A percentile compares a stretch with the other conserved stretches of the same genome.
Evolutionary conservation across 2,329 filamentous ascomycete species (phyloP).

Genomic region (Cladophialophora carrionii): DNA sequence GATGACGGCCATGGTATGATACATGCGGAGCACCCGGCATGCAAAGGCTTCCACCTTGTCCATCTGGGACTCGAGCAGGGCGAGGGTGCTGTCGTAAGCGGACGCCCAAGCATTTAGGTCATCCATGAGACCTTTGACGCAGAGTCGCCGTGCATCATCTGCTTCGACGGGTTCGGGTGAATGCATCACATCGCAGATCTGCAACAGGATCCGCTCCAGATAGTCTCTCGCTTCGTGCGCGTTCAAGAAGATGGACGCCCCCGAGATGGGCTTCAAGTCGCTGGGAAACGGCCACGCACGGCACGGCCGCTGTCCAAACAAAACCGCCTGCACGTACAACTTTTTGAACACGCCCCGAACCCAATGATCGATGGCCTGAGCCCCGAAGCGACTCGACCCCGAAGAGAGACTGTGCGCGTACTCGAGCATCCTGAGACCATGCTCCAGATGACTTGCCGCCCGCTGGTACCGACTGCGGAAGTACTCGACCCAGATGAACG

Average conservation of each 20-base stretch:
- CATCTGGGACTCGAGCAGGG: background rate
- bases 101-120: background rate
- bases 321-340: slow-evolving; percentile 39
- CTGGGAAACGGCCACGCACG: slow-evolving; percentile 3
- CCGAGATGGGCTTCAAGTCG: slow-evolving; percentile 1
- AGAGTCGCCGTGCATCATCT: background rate
- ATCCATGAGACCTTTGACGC: background rate
- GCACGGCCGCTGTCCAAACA: slow-evolving; percentile 37
- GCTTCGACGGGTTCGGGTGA: background rate
- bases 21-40: slow-evolving; percentile 10
- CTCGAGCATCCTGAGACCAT: slow-evolving; percentile 42
- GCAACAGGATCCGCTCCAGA: slow-evolving; percentile 14
- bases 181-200: background rate
- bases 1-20: slow-evolving; percentile 23
- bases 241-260: background rate
- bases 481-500: slow-evolving; percentile 50
- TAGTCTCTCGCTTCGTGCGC: slow-evolving; percentile 6
- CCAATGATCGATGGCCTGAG: slow-evolving; percentile 20
- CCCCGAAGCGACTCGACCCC: background rate
- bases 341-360: slow-evolving; percentile 40
- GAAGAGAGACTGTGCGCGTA: background rate
- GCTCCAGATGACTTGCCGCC: slow-evolving; percentile 41
- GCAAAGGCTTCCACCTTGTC: slow-evolving; percentile 14
- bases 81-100: background rate
- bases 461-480: slow-evolving; percentile 43